Conservation (phyloP, 129 eudicot species). For the Cynara cardunculus region DNA sequence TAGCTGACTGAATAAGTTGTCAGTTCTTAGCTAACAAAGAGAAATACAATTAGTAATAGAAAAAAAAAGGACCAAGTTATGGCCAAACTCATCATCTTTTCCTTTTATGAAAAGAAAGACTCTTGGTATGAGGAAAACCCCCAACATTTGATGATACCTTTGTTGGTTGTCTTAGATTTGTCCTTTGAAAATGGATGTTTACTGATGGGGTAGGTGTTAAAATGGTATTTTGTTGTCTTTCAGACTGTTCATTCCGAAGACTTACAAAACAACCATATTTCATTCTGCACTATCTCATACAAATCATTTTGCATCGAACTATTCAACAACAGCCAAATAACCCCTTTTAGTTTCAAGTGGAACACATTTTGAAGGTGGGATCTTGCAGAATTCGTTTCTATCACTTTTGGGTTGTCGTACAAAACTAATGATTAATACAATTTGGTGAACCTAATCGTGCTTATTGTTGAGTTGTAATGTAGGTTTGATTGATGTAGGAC, state of each 20-base stretch:
- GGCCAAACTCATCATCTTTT: too few species aligned
- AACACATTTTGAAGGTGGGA: conserved; percentile 1
- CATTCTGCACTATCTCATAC: neutral
- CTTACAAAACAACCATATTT: neutral
- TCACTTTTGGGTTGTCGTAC: conserved; percentile 1
- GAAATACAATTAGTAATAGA: too few species aligned
- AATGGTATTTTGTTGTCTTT: neutral
- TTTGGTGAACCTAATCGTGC: conserved; percentile 2
- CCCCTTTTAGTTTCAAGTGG: neutral
- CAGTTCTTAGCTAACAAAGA: too few species aligned
- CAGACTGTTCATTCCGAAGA: neutral
- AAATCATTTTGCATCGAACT: neutral
- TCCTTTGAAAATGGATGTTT: neutral
- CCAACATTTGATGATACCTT: neutral
- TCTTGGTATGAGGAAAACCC: neutral
- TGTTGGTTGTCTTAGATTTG: neutral
- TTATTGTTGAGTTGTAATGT: neutral
- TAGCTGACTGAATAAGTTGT: too few species aligned
- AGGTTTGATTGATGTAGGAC: conserved; percentile 5
- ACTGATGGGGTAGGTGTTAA: neutral
- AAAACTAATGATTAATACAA: conserved; percentile 10
- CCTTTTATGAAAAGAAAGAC: too few species aligned
- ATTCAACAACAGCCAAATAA: too few species aligned
- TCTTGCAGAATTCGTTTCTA: neutral
- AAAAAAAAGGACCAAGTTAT: too few species aligned